These are phyloP conservation scores for Chytriomyces sp. DNA, from an alignment of 192 early-diverging fungal species.

Conservation along the genomic window DNA sequence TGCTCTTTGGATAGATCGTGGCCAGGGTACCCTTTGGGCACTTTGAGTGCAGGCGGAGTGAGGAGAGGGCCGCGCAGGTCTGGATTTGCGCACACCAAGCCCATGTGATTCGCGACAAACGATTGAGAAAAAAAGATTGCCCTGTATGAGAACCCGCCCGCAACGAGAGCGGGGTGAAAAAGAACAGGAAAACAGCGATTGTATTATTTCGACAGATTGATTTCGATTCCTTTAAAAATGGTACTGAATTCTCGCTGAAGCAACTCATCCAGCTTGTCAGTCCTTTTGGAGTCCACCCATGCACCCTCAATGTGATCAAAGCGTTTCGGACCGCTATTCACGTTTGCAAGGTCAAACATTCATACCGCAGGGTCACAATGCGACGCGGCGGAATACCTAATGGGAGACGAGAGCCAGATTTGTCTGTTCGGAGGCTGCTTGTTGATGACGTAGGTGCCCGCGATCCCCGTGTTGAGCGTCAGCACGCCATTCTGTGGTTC, in stretches of 20 bases:
- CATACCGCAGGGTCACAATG: not conserved
- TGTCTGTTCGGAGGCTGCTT: slow-evolving; percentile 99
- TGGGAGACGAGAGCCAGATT: slow-evolving; percentile 95
- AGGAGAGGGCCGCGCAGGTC: no score
- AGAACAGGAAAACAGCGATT: no score
- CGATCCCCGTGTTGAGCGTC: slow-evolving; percentile 75
- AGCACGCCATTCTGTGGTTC: slow-evolving; percentile 70
- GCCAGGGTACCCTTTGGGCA: no score
- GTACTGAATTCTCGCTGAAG: slow-evolving; percentile 20
- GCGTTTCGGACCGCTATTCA: slow-evolving; percentile 17
- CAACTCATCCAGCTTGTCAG: slow-evolving; percentile 20
- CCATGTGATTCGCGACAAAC: no score
- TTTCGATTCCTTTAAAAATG: slow-evolving; percentile 26
- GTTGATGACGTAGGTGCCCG: slow-evolving; percentile 94
- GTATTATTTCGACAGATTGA: slow-evolving; percentile 26
- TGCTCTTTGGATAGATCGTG: no score
- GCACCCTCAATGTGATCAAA: slow-evolving; percentile 9
- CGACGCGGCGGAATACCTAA: slow-evolving; percentile 29
- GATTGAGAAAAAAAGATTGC: no score
- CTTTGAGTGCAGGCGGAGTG: no score
- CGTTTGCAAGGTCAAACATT: not conserved
- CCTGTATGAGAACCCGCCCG: no score
- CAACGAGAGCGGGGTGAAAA: no score
- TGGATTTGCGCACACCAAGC: no score
- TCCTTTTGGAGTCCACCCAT: slow-evolving; percentile 24